Base-by-base conservation (phyloP, 805 yeast species). In the Nakazawaea peltata region DNA sequence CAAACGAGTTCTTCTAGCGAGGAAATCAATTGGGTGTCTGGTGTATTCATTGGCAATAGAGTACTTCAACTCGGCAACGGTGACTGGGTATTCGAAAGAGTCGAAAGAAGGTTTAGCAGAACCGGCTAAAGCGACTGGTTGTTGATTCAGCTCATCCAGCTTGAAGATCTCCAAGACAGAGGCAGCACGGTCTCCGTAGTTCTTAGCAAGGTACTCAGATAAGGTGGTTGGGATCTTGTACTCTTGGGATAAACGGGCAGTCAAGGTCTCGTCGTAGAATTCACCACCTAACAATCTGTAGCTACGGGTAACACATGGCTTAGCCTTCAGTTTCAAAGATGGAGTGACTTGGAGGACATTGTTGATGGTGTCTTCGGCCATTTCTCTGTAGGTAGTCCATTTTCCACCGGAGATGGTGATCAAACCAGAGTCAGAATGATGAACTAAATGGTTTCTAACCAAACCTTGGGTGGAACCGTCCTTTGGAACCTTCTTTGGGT, bases 311-410 rank as follows among this genome's bases (percentile, higher is more conserved):
- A 57, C 61, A 54, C 82, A 76, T 21, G 73, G 69, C 19, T 23
- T 24, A 10, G 29, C n/a, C 25, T 42, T 30, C 35, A 69, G 65
- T 33, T 63, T 61, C 11, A 56, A 54, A 38, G 60, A 60, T 28
- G 54, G 46, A 51, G 73, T 66, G 32, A 84, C 67, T 21, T 21
- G 23, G 8, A 28, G 6, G 36, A 82, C 76, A 46, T 74, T 75
- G 57, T 84, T 79, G 31, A 88, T 78, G 30, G 95, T 84, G 64
- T 90, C 95, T 63, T 88, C 79, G 16, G 97, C 95, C 97, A 88
- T 88, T 65, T 86, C 94, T 65, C 97, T 74, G 67, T 88, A 90
- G 25, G 97, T 88, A 36, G 97, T 88, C 97, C 97, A 88, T 65
- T 88, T 88, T 57, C 97, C 97, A 51, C 97, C 97, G 14, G 94